Evolutionary conservation across 2,329 filamentous ascomycete species (phyloP), one percentile per base, ranked within the genome.

Genomic region (Fusarium burgessii): DNA sequence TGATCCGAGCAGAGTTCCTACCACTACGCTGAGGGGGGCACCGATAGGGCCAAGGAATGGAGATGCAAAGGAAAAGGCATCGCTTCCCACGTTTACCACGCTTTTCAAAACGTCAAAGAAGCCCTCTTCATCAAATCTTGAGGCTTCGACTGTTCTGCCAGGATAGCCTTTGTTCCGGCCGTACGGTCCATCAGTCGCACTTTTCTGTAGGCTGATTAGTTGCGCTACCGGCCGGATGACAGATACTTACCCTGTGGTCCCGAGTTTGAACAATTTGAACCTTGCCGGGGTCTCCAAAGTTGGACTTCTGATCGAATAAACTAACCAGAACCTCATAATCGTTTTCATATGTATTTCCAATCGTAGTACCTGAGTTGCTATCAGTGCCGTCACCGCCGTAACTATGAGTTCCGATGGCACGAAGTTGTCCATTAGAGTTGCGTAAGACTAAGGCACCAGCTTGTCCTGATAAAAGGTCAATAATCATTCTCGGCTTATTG

Each of bases 331-430:
- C 51, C 3, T 61, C 46, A 56, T 76, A 78, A 47, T 74, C 52
- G 38, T 75, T 78, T 1, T 76, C 77, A 18, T 66, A 45, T 1
- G 42, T 12, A 3, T 65, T 62, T 11, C 67, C 64, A 25, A 78
- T 78, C 7, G 74, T 33, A 54, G 69, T 78, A n/a, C 74, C 77
- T 35, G 71, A 70, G 55, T 78, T 78, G 5, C 29, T 71, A 9
- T 74, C 76, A 29, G 15, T 32, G 23, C 56, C 58, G 3, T 68
- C 71, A 15, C 70, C 69, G 14, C 74, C 73, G 49, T 76, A 77
- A 20, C 71, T 75, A 58, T 80, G 78, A 3, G 75, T 74, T 36
- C 77, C 77, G 20, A 80, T 78, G 12, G 68, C 62, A 10, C 58
- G 41, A 15, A 73, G 35, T 17, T 61, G 29, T 6, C 61, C 61